Percentiles rank a stretch among this genome's conserved stretches.
Evolutionary conservation across 495 filamentous ascomycete species (phyloP).

Genomic region (Xeromyces bisporus): DNA sequence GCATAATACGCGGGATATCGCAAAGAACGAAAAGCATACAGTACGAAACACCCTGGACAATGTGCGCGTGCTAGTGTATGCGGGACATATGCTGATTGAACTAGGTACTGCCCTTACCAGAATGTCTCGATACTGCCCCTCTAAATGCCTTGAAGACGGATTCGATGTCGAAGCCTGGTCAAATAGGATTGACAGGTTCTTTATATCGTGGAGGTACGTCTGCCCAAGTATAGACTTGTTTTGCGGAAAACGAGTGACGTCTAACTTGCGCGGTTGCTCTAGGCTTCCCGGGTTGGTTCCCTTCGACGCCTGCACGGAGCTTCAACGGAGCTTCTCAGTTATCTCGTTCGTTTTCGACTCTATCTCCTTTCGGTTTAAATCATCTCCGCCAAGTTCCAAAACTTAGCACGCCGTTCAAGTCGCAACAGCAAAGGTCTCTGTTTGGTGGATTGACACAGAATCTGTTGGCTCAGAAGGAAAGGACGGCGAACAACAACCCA

Average conservation of each 20-base stretch:
- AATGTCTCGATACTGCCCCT: slow-evolving; percentile 14
- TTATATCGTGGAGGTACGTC: not conserved
- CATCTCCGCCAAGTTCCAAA: slow-evolving; percentile 10
- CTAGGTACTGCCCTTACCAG: slow-evolving; percentile 12
- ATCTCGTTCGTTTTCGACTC: slow-evolving; percentile 22
- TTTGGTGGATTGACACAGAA: slow-evolving; percentile 40
- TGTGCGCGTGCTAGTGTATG: not conserved
- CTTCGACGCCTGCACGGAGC: slow-evolving; percentile 8
- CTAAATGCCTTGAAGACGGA: slow-evolving; percentile 11
- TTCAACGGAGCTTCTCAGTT: slow-evolving; percentile 7
- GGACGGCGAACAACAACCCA: slow-evolving; percentile 81
- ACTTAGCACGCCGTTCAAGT: slow-evolving; percentile 9
- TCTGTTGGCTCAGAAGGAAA: slow-evolving; percentile 56
- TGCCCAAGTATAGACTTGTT: not conserved
- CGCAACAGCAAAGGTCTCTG: slow-evolving; percentile 32
- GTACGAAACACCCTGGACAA: slow-evolving; percentile 6
- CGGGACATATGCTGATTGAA: slow-evolving; percentile 1
- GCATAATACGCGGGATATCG: slow-evolving; percentile 3
- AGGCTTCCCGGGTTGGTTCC: slow-evolving; percentile 7
- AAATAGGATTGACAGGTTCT: slow-evolving; percentile 4
- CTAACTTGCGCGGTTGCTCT: not conserved
- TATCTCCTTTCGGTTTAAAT: slow-evolving; percentile 15
- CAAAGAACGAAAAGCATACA: slow-evolving; percentile 2
- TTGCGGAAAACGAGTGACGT: not conserved
- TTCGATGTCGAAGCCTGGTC: slow-evolving; percentile 4